phyloP scores from a whole-genome alignment of 2,329 filamentous ascomycete genomes.

The Claviceps sp. region DNA sequence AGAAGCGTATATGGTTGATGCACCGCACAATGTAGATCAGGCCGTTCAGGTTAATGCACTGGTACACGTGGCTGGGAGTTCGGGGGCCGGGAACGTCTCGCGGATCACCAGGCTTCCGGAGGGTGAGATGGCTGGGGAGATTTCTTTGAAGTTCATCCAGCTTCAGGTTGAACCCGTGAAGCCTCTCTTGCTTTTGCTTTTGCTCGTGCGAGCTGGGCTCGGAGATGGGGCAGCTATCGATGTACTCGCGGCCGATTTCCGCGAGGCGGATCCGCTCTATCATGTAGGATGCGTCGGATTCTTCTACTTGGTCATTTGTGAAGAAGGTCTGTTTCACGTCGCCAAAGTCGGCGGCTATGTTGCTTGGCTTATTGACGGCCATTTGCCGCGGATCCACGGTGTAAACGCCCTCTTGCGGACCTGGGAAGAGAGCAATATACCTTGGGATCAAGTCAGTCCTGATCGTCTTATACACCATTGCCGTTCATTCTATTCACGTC shows the following conservation, averaged over 20 bases:
- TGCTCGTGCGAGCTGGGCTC: background rate
- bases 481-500: background rate
- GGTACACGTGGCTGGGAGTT: background rate
- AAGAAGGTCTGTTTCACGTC: background rate
- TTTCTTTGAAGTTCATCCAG: constrained; percentile 1
- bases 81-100: background rate
- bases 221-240: constrained; percentile 2
- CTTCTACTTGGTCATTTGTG: background rate
- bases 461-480: background rate
- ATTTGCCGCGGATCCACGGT: constrained; percentile 5
- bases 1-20: constrained; percentile 2
- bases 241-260: background rate
- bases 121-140: constrained; percentile 1
- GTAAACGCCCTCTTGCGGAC: constrained; percentile 3
- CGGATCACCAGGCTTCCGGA: background rate
- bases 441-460: background rate
- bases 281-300: background rate
- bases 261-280: constrained; percentile 1
- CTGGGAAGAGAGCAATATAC: constrained; percentile 3
- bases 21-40: constrained; percentile 2
- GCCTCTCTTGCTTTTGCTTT: background rate
- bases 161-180: background rate
- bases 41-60: constrained; percentile 3
- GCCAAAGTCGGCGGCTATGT: background rate
- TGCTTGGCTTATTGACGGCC: constrained; percentile 4